These are phyloP conservation scores for Globisporangium cylindrosporum DNA, from an alignment of 352 stramenopile genomes.

Conservation along the genomic window DNA sequence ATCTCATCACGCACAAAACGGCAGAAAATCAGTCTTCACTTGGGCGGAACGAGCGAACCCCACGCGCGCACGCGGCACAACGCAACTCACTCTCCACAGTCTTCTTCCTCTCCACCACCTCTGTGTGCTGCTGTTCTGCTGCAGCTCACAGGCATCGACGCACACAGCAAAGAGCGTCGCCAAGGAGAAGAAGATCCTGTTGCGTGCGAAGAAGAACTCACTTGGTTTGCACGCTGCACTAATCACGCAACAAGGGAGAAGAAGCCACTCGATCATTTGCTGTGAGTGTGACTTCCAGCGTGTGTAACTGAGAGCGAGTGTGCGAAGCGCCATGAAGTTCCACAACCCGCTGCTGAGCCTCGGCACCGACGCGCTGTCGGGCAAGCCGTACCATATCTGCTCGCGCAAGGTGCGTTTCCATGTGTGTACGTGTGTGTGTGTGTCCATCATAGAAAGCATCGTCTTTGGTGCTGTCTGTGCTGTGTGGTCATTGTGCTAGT, in stretches of 20 bases:
- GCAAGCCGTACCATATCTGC: conserved; percentile 84
- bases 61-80: neutral
- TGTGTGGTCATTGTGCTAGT: neutral
- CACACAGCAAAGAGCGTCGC: neutral
- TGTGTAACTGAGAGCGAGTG: neutral
- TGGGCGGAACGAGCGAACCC: neutral
- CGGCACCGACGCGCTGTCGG: conserved; percentile 78
- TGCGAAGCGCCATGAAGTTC: conserved; percentile 46
- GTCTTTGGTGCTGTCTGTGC: neutral
- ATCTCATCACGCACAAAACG: neutral
- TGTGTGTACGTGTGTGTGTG: neutral
- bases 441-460: neutral
- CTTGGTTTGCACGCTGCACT: neutral
- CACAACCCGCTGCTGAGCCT: conserved; percentile 76
- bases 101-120: neutral
- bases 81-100: neutral
- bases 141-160: no score
- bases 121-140: neutral
- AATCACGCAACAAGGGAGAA: neutral
- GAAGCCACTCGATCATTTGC: neutral
- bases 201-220: neutral
- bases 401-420: conserved; percentile 62
- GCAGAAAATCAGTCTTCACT: neutral
- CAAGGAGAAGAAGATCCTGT: neutral
- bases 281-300: neutral